A percentile compares a stretch with the other conserved stretches of the same genome.
Evolutionary conservation across 2,329 filamentous ascomycete genomes (phyloP).

Genomic region (Epichloe hybrida): DNA sequence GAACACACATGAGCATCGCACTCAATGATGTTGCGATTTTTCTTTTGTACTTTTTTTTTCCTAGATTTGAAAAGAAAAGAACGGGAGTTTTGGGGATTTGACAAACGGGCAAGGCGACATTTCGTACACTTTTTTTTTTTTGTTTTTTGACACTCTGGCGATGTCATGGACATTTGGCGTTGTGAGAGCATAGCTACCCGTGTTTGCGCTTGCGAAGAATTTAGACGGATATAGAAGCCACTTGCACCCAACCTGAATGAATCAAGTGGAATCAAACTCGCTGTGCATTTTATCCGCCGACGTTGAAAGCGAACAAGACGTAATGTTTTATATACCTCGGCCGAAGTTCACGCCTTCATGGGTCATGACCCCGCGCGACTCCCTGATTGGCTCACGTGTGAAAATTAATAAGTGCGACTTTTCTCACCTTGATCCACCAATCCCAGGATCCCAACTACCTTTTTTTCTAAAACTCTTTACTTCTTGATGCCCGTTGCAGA

Average conservation of each 20-base stretch:
- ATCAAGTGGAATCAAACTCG: not conserved
- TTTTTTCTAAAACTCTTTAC: not conserved
- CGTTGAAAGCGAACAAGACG: not conserved
- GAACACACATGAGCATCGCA: slow-evolving; percentile 1
- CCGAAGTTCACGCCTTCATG: no score
- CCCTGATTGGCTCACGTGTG: slow-evolving; percentile 1
- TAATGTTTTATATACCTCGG: no score
- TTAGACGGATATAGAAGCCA: not conserved
- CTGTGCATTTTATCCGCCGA: not conserved
- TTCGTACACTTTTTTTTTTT: not conserved
- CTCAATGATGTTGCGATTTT: not conserved
- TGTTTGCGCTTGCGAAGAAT: not conserved
- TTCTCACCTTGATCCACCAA: not conserved
- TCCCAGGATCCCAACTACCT: not conserved
- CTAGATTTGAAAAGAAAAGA: not conserved
- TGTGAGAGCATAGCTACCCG: not conserved
- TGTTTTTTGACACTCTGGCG: not conserved
- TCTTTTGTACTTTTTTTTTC: not conserved
- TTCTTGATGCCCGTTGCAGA: not conserved
- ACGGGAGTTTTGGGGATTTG: not conserved
- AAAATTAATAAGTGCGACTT: no score
- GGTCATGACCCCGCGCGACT: slow-evolving; percentile 9
- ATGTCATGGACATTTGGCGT: not conserved
- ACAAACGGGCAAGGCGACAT: not conserved
- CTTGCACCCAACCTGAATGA: not conserved